Percentiles rank a stretch among this genome's conserved stretches.
phyloP scores from a whole-genome alignment of 2,329 filamentous ascomycete genomes.

The Aspergillus calidoustus region DNA sequence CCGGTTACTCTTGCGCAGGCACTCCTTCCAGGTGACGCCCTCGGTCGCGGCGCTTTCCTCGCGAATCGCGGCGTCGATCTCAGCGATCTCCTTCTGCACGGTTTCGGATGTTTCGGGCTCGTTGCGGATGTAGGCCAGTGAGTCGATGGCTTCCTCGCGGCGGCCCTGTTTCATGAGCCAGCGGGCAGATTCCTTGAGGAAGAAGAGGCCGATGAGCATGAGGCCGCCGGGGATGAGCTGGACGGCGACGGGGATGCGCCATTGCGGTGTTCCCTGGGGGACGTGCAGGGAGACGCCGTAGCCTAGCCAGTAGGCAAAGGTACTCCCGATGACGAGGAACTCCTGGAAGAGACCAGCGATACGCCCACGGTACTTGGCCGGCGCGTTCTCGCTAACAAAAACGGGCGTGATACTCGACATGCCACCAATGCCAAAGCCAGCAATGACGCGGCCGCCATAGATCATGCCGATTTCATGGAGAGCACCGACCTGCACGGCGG shows the following conservation, averaged over 20 bases:
- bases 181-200: slow-evolving; percentile 58
- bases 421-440: slow-evolving; percentile 43
- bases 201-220: slow-evolving; percentile 55
- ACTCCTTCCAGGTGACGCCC: slow-evolving; percentile 31
- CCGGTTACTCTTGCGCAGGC: slow-evolving; percentile 56
- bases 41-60: slow-evolving; percentile 47
- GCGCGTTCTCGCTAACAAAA: slow-evolving; percentile 43
- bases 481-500: slow-evolving; percentile 39
- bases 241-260: slow-evolving; percentile 58
- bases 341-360: slow-evolving; percentile 44
- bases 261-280: slow-evolving; percentile 52
- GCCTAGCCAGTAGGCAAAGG: slow-evolving; percentile 58
- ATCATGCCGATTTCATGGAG: slow-evolving; percentile 38
- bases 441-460: slow-evolving; percentile 44
- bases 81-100: slow-evolving; percentile 41
- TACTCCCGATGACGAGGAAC: slow-evolving; percentile 49
- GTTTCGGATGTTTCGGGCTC: slow-evolving; percentile 30
- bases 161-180: slow-evolving; percentile 60
- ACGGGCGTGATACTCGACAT: slow-evolving; percentile 46
- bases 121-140: slow-evolving; percentile 44
- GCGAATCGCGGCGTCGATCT: slow-evolving; percentile 47
- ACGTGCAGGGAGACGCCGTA: slow-evolving; percentile 56
- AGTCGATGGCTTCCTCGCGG: slow-evolving; percentile 48
- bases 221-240: slow-evolving; percentile 58
- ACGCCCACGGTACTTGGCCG: slow-evolving; percentile 38